Base-by-base conservation (phyloP, 805 yeast genomes). In the Hanseniaspora guilliermondii region DNA sequence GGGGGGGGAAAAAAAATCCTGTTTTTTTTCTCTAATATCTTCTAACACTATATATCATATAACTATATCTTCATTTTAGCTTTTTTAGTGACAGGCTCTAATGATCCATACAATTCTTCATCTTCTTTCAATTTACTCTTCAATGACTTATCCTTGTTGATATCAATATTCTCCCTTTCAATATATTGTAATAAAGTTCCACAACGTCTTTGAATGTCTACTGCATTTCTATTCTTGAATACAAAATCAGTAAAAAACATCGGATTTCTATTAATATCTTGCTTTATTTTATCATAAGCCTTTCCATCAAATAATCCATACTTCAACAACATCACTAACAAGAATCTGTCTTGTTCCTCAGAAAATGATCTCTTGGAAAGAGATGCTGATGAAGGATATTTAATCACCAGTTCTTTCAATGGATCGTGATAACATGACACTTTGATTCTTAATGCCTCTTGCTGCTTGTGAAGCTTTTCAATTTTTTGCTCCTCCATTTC, bases 401-500 rank as follows among this genome's bases (percentile, higher is more conserved):
- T 79, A 56, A 91, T 74, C 19, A 68, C 74, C 59, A 91, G 71
- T 60, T 91, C 94, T 65, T 83, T 85, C 58, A 91, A 70, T 12
- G 98, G 98, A 58, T 80, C 81, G 39, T 72, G 70, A 66, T 82
- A 86, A 58, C 76, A 74, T 22, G 84, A 76, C 32, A 93, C 69
- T 66, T 91, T 89, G 57, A 83, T 73, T 62, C 89, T 77, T 54
- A 93, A 71, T 19, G 87, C 77, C 66, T 86, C 95, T 64, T 81
- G 85, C 62, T 88, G 96, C 33, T 80, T 69, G 60, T 76, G 76
- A 9, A 76, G 64, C 61, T 78, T 80, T 47, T 79, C 72, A 25
- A 85, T 76, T 65, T 78, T 84, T 57, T 88, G 96, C 65, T 93
- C 97, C 16, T 97, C 98, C 3, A 77, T 75, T 63, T 88, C 95